Conservation (phyloP, 306 rosid species). For the Prunus davidiana region DNA sequence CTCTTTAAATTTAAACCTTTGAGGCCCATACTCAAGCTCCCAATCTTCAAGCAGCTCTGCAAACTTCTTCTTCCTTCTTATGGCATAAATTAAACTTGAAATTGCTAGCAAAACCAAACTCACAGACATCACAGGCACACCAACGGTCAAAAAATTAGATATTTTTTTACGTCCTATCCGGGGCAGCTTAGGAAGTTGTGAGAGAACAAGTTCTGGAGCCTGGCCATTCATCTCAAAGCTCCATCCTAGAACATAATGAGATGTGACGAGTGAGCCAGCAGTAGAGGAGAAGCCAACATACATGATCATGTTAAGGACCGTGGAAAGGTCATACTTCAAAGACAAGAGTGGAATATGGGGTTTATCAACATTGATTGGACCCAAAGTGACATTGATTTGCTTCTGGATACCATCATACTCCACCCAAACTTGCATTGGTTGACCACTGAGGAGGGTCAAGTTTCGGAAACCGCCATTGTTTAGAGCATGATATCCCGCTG, state of each 20-base stretch:
- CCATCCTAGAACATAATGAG: constrained; percentile 34
- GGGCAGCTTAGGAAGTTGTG: constrained; percentile 20
- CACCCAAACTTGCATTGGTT: constrained; percentile 59
- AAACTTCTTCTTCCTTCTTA: constrained; percentile 17
- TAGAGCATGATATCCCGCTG: constrained; percentile 39
- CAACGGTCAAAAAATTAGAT: constrained; percentile 8
- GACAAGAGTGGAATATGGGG: constrained; percentile 40
- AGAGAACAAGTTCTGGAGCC: constrained; percentile 24
- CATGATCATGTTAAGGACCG: constrained; percentile 22
- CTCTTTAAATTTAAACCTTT: constrained; percentile 24
- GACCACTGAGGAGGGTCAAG: constrained; percentile 50
- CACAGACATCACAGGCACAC: constrained; percentile 30
- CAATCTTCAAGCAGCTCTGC: constrained; percentile 33
- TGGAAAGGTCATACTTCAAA: constrained; percentile 21
- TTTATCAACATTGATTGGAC: constrained; percentile 40
- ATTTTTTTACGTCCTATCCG: constrained; percentile 13
- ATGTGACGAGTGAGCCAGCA: constrained; percentile 23
- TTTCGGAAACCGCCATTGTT: constrained; percentile 15
- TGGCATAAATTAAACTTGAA: constrained; percentile 19
- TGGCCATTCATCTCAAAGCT: constrained; percentile 32
- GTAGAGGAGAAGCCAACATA: constrained; percentile 36
- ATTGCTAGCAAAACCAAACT: constrained; percentile 16
- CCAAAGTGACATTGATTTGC: constrained; percentile 50
- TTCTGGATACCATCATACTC: constrained; percentile 50
- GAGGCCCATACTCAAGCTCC: constrained; percentile 36